Conservation (phyloP, 306 rosid genomes). For the Ochetophila trinervis region DNA sequence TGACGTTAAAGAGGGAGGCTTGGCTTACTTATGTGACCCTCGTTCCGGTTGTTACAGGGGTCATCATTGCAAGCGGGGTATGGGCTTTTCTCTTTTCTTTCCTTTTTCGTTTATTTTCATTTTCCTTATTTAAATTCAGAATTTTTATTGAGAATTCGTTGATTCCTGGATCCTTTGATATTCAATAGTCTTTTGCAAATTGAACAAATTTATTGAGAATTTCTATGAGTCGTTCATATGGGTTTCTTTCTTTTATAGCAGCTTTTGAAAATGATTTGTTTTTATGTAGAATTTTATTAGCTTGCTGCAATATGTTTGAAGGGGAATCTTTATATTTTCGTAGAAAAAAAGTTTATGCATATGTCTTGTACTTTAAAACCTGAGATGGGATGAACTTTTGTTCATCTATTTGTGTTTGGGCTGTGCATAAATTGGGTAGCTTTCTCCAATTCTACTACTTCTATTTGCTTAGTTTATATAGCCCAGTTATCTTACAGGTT, state of each 20-base stretch:
- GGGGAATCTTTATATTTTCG: background rate
- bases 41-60: slow-evolving; percentile 91
- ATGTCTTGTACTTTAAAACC: background rate
- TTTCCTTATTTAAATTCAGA: background rate
- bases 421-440: slow-evolving; percentile 2
- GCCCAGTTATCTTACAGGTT: background rate
- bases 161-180: slow-evolving; percentile 8
- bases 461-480: slow-evolving; percentile 22
- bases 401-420: background rate
- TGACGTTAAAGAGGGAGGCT: slow-evolving; percentile 89
- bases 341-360: background rate
- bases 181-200: background rate
- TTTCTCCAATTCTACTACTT: slow-evolving; percentile 4
- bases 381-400: slow-evolving; percentile 1
- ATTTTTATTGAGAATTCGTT: slow-evolving; percentile 7
- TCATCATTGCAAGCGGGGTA: slow-evolving; percentile 98
- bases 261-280: background rate
- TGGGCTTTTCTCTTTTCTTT: background rate
- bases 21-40: slow-evolving; percentile 93
- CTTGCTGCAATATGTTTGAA: slow-evolving; percentile 11
- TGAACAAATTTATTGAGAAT: background rate
- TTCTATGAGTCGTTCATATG: background rate
- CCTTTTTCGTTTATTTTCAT: background rate
- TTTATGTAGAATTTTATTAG: background rate
- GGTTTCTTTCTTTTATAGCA: background rate